These are phyloP conservation scores for Chalciporus piperatus DNA, from an alignment of 768 basidiomycete species.

Conservation along the genomic window DNA sequence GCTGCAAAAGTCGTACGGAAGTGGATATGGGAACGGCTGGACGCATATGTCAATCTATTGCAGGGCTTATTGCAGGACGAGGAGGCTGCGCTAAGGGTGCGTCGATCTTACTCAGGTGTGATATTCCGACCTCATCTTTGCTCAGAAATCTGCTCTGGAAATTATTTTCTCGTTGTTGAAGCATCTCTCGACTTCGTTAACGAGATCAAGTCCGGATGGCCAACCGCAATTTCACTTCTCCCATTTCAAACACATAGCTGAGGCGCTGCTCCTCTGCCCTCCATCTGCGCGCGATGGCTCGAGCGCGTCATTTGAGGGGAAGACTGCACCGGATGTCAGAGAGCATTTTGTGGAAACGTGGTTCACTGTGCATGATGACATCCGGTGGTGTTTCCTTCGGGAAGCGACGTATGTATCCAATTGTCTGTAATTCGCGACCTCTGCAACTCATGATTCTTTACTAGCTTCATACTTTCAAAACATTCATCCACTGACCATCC, in stretches of 20 bases:
- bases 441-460: not conserved
- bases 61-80: constrained; percentile 71
- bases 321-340: constrained; percentile 58
- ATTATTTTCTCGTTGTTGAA: constrained; percentile 77
- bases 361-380: constrained; percentile 76
- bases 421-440: not conserved
- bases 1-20: constrained; percentile 58
- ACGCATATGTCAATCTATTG: constrained; percentile 67
- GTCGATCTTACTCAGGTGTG: constrained; percentile 22
- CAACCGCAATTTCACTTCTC: constrained; percentile 67
- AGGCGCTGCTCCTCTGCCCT: constrained; percentile 61
- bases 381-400: constrained; percentile 87
- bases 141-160: constrained; percentile 65
- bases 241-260: constrained; percentile 64
- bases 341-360: constrained; percentile 66
- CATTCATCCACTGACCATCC: constrained; percentile 31
- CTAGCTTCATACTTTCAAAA: constrained; percentile 26
- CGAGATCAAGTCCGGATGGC: constrained; percentile 38
- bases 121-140: constrained; percentile 2
- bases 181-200: constrained; percentile 68
- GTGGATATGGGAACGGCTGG: constrained; percentile 79
- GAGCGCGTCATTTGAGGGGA: constrained; percentile 27
- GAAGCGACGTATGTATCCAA: constrained; percentile 60
- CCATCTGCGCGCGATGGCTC: constrained; percentile 37
- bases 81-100: constrained; percentile 70